A percentile compares a stretch with the other conserved stretches of the same genome.
These are phyloP conservation scores for Nicotiana undulata DNA, from an alignment of 257 asterid species.

Conservation along the genomic window DNA sequence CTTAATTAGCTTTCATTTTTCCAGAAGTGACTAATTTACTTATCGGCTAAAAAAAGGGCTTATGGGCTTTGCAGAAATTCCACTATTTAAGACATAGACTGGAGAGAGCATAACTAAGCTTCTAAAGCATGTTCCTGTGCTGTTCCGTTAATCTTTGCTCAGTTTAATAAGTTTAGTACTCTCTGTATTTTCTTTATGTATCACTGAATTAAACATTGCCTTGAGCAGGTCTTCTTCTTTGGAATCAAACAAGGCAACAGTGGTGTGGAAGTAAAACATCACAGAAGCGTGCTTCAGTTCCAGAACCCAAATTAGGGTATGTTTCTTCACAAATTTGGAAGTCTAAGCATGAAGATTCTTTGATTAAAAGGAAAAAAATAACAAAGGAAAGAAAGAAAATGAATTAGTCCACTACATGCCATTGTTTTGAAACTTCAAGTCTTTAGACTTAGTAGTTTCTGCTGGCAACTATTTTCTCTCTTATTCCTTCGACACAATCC, in stretches of 20 bases:
- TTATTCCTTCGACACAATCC: neutral
- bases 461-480: neutral
- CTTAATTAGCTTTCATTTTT: neutral
- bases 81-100: slow-evolving; percentile 17
- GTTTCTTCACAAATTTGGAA: slow-evolving; percentile 1
- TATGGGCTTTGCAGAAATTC: slow-evolving; percentile 36
- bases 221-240: slow-evolving; percentile 68
- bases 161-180: neutral
- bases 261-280: slow-evolving; percentile 71
- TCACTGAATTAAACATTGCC: neutral
- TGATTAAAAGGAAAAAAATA: neutral
- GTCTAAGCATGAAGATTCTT: neutral
- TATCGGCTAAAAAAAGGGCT: neutral
- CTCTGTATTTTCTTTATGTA: neutral
- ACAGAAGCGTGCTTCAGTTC: slow-evolving; percentile 28
- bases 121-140: slow-evolving; percentile 2
- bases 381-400: neutral
- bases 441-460: neutral
- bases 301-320: slow-evolving; percentile 63
- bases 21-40: neutral
- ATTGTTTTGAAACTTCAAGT: neutral
- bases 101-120: neutral
- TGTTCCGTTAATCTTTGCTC: neutral
- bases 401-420: neutral
- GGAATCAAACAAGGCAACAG: slow-evolving; percentile 86